phyloP scores from a whole-genome alignment of 2,329 filamentous ascomycete species.

The Cercospora sp. region DNA sequence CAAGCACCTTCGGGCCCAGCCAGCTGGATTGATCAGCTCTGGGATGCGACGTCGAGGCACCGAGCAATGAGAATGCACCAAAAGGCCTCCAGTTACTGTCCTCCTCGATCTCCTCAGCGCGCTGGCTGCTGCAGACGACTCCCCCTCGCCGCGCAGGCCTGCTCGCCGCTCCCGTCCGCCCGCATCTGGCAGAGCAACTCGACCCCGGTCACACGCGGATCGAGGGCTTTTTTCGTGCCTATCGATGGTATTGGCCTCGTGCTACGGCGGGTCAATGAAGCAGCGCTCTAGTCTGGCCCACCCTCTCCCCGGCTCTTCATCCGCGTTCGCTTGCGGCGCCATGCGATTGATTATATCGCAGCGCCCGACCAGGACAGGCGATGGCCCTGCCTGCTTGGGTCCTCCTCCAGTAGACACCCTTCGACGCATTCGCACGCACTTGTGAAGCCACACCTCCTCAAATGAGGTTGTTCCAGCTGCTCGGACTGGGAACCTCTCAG shows the following conservation, averaged over 20 bases:
- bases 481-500: conserved; percentile 15
- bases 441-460: conserved; percentile 20
- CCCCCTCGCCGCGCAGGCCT: background rate
- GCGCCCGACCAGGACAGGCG: conserved; percentile 15
- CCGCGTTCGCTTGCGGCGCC: conserved; percentile 18
- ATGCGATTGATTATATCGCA: conserved; percentile 13
- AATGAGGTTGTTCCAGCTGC: conserved; percentile 17
- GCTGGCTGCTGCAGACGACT: background rate
- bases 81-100: background rate
- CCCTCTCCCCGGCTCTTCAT: conserved; percentile 13
- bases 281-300: conserved; percentile 13
- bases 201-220: conserved; percentile 20
- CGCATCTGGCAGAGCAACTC: conserved; percentile 10
- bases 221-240: conserved; percentile 17
- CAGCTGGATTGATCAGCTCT: conserved; percentile 24
- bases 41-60: conserved; percentile 16
- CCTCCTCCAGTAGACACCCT: conserved; percentile 15
- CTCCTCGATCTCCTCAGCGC: conserved; percentile 3
- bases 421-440: conserved; percentile 10
- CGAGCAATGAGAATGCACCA: conserved; percentile 13
- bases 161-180: conserved; percentile 11
- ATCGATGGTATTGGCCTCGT: conserved; percentile 17
- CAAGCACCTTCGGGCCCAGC: conserved; percentile 22
- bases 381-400: background rate
- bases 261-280: conserved; percentile 10